Evolutionary conservation across 192 early-diverging fungal species (phyloP).

Genomic region (Fimicolochytrium jonesii): DNA sequence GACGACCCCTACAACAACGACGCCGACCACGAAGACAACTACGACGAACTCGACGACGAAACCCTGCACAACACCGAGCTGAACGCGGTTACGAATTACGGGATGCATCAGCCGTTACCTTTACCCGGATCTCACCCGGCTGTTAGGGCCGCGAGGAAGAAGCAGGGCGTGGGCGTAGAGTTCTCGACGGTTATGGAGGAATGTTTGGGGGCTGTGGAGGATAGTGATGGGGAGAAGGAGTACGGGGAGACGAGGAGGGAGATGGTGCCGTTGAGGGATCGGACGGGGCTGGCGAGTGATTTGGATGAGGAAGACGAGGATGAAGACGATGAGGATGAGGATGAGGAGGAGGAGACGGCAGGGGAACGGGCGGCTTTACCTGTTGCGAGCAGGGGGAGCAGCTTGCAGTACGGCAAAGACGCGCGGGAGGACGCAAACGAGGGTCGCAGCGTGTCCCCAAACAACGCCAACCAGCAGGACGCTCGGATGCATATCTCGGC

Average conservation of each 20-base stretch:
- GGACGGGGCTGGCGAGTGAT: neutral
- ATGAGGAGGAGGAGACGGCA: too few species aligned
- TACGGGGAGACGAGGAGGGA: neutral
- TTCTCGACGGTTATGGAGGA: slow-evolving; percentile 12
- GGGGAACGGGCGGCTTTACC: neutral
- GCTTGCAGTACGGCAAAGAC: neutral
- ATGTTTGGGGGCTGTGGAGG: neutral
- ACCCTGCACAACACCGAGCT: slow-evolving; percentile 34
- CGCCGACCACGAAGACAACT: slow-evolving; percentile 15
- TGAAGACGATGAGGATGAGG: neutral
- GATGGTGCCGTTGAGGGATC: slow-evolving; percentile 1
- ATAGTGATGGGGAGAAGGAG: slow-evolving; percentile 9
- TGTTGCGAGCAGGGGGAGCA: neutral
- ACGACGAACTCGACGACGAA: slow-evolving; percentile 32
- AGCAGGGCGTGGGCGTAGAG: neutral
- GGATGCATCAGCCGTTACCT: slow-evolving; percentile 18
- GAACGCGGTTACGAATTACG: slow-evolving; percentile 36
- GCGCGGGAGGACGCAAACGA: too few species aligned
- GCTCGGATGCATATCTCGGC: too few species aligned
- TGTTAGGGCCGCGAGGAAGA: too few species aligned
- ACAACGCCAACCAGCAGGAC: too few species aligned
- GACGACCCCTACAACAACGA: slow-evolving; percentile 21
- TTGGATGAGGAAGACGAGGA: neutral
- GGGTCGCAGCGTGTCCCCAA: too few species aligned
- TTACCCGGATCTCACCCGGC: neutral